Evolutionary conservation across 176 grass and related monocot genomes (phyloP), one percentile per base, ranked within the genome.

Genomic region (Phoenix dactylifera): DNA sequence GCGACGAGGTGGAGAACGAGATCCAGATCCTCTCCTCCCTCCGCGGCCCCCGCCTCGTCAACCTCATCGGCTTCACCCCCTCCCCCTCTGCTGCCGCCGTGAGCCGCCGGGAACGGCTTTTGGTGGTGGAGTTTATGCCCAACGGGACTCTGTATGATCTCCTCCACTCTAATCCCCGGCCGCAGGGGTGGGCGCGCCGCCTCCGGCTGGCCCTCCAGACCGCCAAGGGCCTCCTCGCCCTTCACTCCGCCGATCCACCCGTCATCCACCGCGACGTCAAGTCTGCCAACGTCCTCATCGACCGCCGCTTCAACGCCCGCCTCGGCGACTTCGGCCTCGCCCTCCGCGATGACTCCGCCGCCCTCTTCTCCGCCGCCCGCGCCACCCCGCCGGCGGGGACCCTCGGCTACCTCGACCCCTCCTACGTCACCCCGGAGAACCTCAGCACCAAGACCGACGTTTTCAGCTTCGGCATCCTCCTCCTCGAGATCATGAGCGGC

Each of bases 381-480:
- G 72, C 78, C 18, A 86, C 83, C 0, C 69, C 81, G 16, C 93
- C 93, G 1, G 93, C 93, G 0, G 93, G 93, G 5, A 98, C 93
- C 39, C 81, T 98, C 1, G 93, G 93, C 2, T 98, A 98, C 73
- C 87, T 98, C 25, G 93, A 98, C 78, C 93, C 93, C 5, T 77
- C 87, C 4, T 98, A 98, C 70, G 84, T 98, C 51, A 97, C 93
- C 2, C 93, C 93, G 4, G 87, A 98, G 50, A 88, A 80, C 77
- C 70, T 98, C 59, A 98, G 93, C 82, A 98, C 93, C 73, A 98
- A 98, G 76, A 98, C 93, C 2, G 93, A 98, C 61, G 93, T 98
- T n/a, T 98, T 98, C 77, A 98, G 93, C 82, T 98, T 98, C 62
- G 93, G 93, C 55, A 98, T 98, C 74, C 82, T 98, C 55, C 85